phyloP scores from a whole-genome alignment of 2,329 filamentous ascomycete genomes.

The Ascochyta fabae region DNA sequence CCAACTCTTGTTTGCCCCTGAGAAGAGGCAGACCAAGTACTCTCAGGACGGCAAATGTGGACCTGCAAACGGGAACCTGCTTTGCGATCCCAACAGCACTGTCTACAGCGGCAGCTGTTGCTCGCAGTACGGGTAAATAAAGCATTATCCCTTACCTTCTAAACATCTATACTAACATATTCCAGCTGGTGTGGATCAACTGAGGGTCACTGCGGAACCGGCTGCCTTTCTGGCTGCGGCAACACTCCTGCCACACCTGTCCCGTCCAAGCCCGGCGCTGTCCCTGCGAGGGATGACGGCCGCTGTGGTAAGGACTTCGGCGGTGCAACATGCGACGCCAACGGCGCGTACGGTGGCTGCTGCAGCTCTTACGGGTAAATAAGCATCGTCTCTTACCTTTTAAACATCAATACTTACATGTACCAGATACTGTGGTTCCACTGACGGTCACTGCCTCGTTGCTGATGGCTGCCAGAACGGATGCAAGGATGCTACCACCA shows the following conservation, averaged over 20 bases:
- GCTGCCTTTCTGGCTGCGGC: constrained; percentile 46
- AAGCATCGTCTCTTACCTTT: too few species aligned
- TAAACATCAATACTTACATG: too few species aligned
- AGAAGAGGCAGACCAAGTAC: constrained; percentile 44
- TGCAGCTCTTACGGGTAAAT: constrained; percentile 37
- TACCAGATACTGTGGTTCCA: not conserved
- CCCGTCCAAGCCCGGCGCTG: constrained; percentile 11
- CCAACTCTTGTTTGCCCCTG: constrained; percentile 28
- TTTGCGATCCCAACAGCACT: constrained; percentile 54
- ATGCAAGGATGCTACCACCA: constrained; percentile 35
- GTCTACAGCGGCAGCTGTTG: constrained; percentile 56
- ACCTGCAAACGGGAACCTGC: constrained; percentile 46
- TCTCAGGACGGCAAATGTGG: constrained; percentile 52
- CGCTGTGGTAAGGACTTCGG: constrained; percentile 51
- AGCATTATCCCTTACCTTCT: too few species aligned
- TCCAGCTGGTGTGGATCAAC: constrained; percentile 52
- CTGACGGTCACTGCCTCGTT: constrained; percentile 45
- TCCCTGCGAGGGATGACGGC: constrained; percentile 41
- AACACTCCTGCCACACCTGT: constrained; percentile 17
- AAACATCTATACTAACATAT: too few species aligned
- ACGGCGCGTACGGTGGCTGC: constrained; percentile 50
- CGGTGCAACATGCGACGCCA: constrained; percentile 49
- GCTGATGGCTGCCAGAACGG: constrained; percentile 51
- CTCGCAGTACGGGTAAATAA: constrained; percentile 44
- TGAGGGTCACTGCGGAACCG: constrained; percentile 48